Percentiles rank a stretch among this genome's conserved stretches.
phyloP scores from a whole-genome alignment of 1,284 basidiomycete genomes.

The Ganoderma lingzhi region DNA sequence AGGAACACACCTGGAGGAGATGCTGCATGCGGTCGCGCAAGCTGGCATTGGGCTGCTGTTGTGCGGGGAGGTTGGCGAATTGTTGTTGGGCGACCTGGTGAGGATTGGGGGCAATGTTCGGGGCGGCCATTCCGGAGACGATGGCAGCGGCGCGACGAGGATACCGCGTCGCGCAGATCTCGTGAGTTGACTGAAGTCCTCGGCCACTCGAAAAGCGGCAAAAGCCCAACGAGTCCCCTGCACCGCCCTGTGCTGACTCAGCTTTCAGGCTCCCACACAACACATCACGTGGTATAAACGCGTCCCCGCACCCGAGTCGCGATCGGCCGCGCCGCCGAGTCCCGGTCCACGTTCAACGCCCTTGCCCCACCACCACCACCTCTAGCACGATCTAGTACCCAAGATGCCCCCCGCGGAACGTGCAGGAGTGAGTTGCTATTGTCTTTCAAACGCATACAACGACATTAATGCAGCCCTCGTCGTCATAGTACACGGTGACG shows the following conservation, averaged over 20 bases:
- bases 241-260: conserved; percentile 32
- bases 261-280: conserved; percentile 20
- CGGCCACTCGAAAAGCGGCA: conserved; percentile 10
- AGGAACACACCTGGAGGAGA: conserved; percentile 38
- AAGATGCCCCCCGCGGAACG: conserved; percentile 74
- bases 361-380: conserved; percentile 20
- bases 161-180: conserved; percentile 38
- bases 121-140: conserved; percentile 39
- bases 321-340: conserved; percentile 7
- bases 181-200: conserved; percentile 32
- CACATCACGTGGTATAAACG: conserved; percentile 30
- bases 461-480: neutral
- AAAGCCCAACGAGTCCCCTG: conserved; percentile 8
- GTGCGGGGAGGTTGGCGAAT: conserved; percentile 30
- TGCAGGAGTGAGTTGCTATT: conserved; percentile 62
- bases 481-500: conserved; percentile 75
- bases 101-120: conserved; percentile 38
- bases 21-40: conserved; percentile 38
- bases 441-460: neutral
- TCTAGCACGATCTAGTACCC: conserved; percentile 22
- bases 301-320: conserved; percentile 28
- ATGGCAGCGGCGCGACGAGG: conserved; percentile 34
- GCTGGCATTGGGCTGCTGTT: conserved; percentile 32
- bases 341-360: neutral
- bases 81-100: conserved; percentile 32